Base-by-base conservation (phyloP, 2,329 filamentous ascomycete genomes). In the Incumbomyces lentus region DNA sequence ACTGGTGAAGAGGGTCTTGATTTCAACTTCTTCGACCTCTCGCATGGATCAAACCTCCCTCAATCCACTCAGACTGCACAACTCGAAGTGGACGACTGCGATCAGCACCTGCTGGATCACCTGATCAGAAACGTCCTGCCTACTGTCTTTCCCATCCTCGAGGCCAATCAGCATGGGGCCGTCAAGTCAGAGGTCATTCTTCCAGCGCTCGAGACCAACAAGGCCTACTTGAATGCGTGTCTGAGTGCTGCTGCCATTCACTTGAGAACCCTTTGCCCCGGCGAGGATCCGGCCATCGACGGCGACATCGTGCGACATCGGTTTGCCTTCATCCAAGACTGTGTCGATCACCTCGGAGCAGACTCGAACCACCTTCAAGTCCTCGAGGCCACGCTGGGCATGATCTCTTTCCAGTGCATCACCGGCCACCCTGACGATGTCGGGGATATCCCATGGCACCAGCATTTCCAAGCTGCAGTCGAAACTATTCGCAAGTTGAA, bases 361-460 rank as follows among this genome's bases (percentile, higher is more conserved):
- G 88, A 95, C 61, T 81, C 82, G 60, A 75, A 94, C 61, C 88
- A 95, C 63, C 76, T 84, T 49, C 79, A 92, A 64, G 93, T 94
- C 57, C 79, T 96, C 11, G 90, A 96, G 66, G 88, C 90, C 1
- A 88, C 89, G 0, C 75, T 96, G 4, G 88, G 86, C 43, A 88
- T 96, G 78, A 95, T 95, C 63, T 92, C 95, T 70, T 93, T 95
- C 71, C 87, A 95, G 62, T 92, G 85, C 68, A 83, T 86, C 19
- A 90, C 96, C 53, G 90, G 90, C 45, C 79, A 86, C 58, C 81
- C 82, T 46, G 82, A 87, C 56, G 86, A 93, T 60, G 49, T 58
- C 87, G 95, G 61, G 77, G 95, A 96, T 62, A 94, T 96, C 57
- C 82, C 89, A 17, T 98, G 92, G 92, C 86, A 90, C 69, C 86